These are phyloP conservation scores for Akanthomyces uredinophilus DNA, from an alignment of 2,329 filamentous ascomycete species.

Conservation along the genomic window DNA sequence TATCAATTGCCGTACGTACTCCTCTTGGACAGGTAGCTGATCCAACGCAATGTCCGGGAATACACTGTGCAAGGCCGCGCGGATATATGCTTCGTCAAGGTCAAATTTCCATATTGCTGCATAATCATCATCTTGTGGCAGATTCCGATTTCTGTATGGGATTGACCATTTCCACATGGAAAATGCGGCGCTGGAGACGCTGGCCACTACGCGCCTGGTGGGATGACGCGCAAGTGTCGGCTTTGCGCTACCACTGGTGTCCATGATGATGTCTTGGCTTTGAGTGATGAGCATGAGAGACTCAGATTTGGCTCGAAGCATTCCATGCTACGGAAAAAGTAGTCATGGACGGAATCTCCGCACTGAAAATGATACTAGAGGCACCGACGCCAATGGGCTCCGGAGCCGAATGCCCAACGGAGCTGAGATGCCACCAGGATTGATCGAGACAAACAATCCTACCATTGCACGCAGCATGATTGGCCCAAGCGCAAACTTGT, in stretches of 20 bases:
- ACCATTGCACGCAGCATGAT: neutral
- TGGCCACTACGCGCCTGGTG: no score
- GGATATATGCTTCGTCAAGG: neutral
- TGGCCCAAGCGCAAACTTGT: neutral
- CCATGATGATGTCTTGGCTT: neutral
- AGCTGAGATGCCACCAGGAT: neutral
- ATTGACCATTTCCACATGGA: conserved; percentile 19
- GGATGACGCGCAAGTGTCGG: no score
- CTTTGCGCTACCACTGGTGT: neutral
- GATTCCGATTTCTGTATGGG: conserved; percentile 17
- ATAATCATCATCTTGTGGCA: conserved; percentile 16
- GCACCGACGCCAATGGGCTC: neutral
- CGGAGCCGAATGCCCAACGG: neutral
- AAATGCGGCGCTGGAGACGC: neutral
- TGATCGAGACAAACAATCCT: neutral
- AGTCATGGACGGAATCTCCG: no score
- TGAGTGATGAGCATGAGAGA: neutral
- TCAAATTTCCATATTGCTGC: conserved; percentile 11
- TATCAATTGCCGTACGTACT: conserved; percentile 12
- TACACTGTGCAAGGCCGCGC: neutral
- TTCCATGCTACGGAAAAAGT: neutral
- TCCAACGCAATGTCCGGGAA: conserved; percentile 14
- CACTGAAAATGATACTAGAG: neutral
- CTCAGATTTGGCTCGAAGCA: neutral
- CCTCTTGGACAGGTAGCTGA: conserved; percentile 13